phyloP scores from a whole-genome alignment of 2,329 filamentous ascomycete species.

The Colletotrichum godetiae region DNA sequence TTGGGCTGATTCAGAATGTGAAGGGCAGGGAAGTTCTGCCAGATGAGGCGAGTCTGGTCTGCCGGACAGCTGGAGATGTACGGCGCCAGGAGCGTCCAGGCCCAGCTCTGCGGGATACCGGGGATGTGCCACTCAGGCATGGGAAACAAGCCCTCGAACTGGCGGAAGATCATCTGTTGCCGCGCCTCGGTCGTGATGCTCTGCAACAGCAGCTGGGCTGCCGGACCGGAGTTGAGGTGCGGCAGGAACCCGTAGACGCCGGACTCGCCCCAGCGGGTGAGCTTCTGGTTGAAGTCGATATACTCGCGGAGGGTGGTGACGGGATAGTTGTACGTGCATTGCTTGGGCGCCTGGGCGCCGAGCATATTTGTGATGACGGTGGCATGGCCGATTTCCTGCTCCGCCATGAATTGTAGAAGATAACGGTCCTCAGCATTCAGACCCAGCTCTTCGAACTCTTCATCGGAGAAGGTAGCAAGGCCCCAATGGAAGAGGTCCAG shows the following conservation, averaged over 20 bases:
- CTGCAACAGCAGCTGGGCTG: constrained; percentile 78
- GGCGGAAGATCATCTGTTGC: constrained; percentile 87
- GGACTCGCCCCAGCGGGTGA: constrained; percentile 84
- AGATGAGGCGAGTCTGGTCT: constrained; percentile 79
- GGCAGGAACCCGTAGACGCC: constrained; percentile 85
- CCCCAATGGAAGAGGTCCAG: constrained; percentile 85
- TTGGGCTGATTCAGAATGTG: constrained; percentile 82
- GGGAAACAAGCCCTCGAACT: constrained; percentile 82
- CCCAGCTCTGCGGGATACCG: constrained; percentile 85
- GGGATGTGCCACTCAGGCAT: constrained; percentile 87
- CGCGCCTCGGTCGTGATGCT: constrained; percentile 83
- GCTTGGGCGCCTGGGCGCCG: constrained; percentile 73
- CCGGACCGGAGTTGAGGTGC: constrained; percentile 81
- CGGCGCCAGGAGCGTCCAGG: constrained; percentile 83
- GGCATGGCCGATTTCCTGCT: constrained; percentile 83
- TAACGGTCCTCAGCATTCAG: constrained; percentile 76
- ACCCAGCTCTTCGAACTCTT: constrained; percentile 77
- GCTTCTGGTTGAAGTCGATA: constrained; percentile 85
- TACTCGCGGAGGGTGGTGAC: constrained; percentile 80
- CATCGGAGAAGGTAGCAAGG: constrained; percentile 73
- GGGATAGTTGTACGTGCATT: constrained; percentile 87
- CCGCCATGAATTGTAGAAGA: constrained; percentile 80
- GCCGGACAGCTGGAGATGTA: constrained; percentile 82
- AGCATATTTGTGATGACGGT: constrained; percentile 84
- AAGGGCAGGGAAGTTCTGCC: constrained; percentile 86